These are phyloP conservation scores for Selaginella moellendorffii DNA, from an alignment of 75 land plant species.

Conservation along the genomic window DNA sequence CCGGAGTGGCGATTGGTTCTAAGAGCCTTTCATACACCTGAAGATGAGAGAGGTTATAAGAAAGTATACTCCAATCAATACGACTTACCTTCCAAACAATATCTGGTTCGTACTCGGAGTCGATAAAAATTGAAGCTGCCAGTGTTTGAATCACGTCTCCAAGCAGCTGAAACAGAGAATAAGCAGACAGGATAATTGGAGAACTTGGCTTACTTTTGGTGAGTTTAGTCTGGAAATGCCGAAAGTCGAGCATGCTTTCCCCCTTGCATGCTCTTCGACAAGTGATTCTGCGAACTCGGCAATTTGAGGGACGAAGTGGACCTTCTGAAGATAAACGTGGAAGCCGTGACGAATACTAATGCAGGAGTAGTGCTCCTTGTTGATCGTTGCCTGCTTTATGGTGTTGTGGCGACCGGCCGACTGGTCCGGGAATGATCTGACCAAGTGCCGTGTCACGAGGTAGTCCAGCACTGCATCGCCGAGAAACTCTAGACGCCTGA, in stretches of 20 bases:
- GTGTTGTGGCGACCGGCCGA: neutral
- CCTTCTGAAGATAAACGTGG: neutral
- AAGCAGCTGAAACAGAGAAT: slow-evolving; percentile 9
- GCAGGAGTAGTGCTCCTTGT: slow-evolving; percentile 12
- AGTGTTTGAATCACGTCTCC: slow-evolving; percentile 10
- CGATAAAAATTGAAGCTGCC: slow-evolving; percentile 14
- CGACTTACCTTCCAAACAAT: slow-evolving; percentile 13
- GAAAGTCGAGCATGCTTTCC: neutral
- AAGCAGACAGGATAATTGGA: slow-evolving; percentile 8
- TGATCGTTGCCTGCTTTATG: slow-evolving; percentile 11
- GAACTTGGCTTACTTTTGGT: slow-evolving; percentile 12
- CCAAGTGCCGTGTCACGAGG: slow-evolving; percentile 4
- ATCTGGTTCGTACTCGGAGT: slow-evolving; percentile 9
- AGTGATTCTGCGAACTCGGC: neutral
- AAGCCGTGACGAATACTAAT: neutral
- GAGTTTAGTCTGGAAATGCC: neutral
- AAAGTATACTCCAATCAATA: neutral
- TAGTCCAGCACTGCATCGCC: slow-evolving; percentile 9
- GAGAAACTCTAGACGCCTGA: slow-evolving; percentile 8
- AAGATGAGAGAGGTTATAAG: neutral
- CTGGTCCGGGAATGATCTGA: neutral
- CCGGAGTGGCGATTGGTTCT: slow-evolving; percentile 11
- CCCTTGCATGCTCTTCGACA: neutral
- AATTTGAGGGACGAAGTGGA: neutral
- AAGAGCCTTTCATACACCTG: slow-evolving; percentile 3